Evolutionary conservation across 805 yeast species (phyloP).

Genomic region (Metschnikowia sp.): DNA sequence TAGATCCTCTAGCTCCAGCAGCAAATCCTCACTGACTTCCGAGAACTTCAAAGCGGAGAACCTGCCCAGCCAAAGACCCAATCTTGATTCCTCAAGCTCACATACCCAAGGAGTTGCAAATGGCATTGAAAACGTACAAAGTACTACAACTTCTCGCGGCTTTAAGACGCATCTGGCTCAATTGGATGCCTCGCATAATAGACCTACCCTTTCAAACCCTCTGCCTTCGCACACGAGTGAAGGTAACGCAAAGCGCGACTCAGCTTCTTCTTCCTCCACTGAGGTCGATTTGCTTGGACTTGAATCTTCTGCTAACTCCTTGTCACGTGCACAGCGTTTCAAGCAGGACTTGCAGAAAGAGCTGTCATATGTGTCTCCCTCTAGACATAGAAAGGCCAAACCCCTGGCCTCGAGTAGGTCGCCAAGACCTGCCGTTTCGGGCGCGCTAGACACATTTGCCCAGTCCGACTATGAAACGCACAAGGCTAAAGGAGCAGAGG

Average conservation of each 20-base stretch:
- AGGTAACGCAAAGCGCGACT: background rate
- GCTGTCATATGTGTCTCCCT: slow-evolving; percentile 21
- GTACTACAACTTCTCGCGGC: background rate
- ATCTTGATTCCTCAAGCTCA: background rate
- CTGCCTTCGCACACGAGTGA: background rate
- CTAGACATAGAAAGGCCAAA: slow-evolving; percentile 19
- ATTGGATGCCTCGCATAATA: no score
- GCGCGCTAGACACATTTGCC: slow-evolving; percentile 35
- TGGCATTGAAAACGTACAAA: background rate
- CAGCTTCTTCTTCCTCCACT: background rate
- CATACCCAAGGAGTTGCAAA: background rate
- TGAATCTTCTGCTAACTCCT: slow-evolving; percentile 5
- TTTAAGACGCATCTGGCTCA: background rate
- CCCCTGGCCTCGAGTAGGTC: background rate
- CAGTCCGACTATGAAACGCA: slow-evolving; percentile 45
- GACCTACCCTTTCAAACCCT: background rate
- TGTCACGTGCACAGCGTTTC: slow-evolving; percentile 26
- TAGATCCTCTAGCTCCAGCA: background rate
- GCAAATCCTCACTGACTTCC: no score
- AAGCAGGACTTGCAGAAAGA: slow-evolving; percentile 20
- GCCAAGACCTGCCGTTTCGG: slow-evolving; percentile 13
- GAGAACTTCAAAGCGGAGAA: background rate
- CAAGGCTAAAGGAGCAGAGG: slow-evolving; percentile 54
- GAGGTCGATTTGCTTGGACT: slow-evolving; percentile 30
- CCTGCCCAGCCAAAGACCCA: background rate